phyloP scores from a whole-genome alignment of 441 rosid species.

The Theobroma grandiflorum region DNA sequence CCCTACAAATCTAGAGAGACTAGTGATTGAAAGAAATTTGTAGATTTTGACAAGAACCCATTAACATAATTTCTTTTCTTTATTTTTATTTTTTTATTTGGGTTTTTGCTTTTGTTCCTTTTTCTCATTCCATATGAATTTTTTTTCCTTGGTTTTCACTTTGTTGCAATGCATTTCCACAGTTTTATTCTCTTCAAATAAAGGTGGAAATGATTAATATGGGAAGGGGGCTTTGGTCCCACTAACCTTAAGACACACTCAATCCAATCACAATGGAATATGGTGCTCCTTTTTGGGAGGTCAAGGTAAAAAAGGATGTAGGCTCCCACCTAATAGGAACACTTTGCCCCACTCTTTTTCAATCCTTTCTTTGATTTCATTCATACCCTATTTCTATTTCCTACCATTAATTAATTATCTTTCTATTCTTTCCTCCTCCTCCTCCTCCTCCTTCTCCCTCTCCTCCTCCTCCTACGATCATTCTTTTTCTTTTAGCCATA shows the following conservation, averaged over 20 bases:
- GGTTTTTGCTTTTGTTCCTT: constrained; percentile 29
- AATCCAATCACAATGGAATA: constrained; percentile 40
- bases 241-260: constrained; percentile 36
- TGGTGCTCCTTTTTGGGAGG: constrained; percentile 37
- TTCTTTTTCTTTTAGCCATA: too few species aligned
- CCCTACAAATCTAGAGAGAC: constrained; percentile 43
- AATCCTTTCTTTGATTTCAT: background rate
- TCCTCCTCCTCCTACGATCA: too few species aligned
- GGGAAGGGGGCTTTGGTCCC: constrained; percentile 29
- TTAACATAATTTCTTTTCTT: constrained; percentile 12
- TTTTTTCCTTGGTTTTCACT: constrained; percentile 30
- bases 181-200: constrained; percentile 43
- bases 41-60: constrained; percentile 48
- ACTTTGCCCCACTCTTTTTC: constrained; percentile 21
- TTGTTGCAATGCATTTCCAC: constrained; percentile 25
- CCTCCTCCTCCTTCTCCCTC: too few species aligned
- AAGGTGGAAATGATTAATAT: constrained; percentile 40
- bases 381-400: background rate
- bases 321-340: constrained; percentile 39
- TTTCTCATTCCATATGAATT: constrained; percentile 11
- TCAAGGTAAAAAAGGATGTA: constrained; percentile 44
- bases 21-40: constrained; percentile 37
- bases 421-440: background rate
- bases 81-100: background rate
- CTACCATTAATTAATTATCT: background rate